Evolutionary conservation across 176 grass and related monocot species (phyloP).

Genomic region (Elaeis guineensis): DNA sequence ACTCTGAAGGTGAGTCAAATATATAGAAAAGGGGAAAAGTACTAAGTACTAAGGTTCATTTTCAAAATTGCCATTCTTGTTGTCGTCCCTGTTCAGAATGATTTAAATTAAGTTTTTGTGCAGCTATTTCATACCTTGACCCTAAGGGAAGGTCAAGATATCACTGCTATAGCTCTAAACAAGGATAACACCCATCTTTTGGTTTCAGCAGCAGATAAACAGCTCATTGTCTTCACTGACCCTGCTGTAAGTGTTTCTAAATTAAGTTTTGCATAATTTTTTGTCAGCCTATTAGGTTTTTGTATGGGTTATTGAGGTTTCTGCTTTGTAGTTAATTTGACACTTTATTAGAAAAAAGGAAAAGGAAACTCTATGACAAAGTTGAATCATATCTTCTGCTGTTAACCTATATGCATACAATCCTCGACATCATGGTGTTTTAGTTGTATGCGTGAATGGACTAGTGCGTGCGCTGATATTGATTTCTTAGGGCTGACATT

Average conservation of each 20-base stretch:
- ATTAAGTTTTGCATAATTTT: conserved; percentile 5
- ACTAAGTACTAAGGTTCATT: not conserved
- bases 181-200: conserved; percentile 94
- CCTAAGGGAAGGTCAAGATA: conserved; percentile 61
- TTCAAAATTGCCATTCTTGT: not conserved
- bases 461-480: too few species aligned
- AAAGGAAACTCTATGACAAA: not conserved
- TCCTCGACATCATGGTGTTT: too few species aligned
- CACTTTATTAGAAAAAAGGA: not conserved
- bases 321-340: not conserved
- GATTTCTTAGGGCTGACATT: too few species aligned
- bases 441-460: too few species aligned
- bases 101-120: not conserved
- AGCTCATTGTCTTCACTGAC: conserved; percentile 79
- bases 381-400: conserved; percentile 23
- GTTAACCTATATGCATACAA: too few species aligned
- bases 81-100: not conserved
- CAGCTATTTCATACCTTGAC: conserved; percentile 68
- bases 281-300: not conserved
- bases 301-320: not conserved
- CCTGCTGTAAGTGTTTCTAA: conserved; percentile 60
- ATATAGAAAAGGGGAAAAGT: too few species aligned
- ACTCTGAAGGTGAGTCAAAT: conserved; percentile 59
- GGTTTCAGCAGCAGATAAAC: conserved; percentile 82
- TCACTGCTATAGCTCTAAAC: conserved; percentile 74